phyloP scores from a whole-genome alignment of 2,329 filamentous ascomycete species.

The Ophiosphaerella korrae region DNA sequence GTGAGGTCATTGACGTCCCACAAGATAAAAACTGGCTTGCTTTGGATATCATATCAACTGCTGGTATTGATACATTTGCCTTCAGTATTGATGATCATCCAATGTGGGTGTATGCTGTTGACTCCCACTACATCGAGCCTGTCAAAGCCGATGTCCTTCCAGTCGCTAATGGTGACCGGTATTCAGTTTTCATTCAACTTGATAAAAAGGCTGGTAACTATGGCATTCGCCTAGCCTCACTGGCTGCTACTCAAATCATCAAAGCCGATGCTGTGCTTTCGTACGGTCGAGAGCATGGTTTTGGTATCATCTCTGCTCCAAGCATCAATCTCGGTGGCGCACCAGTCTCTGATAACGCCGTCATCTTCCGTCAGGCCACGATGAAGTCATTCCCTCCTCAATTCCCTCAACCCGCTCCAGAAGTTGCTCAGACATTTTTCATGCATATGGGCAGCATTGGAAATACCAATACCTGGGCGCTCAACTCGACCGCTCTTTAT shows the following conservation, averaged over 20 bases:
- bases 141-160: slow-evolving; percentile 55
- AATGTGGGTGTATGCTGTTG: slow-evolving; percentile 61
- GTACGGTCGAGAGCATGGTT: slow-evolving; percentile 31
- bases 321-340: slow-evolving; percentile 59
- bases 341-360: slow-evolving; percentile 42
- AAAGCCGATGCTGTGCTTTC: slow-evolving; percentile 58
- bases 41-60: slow-evolving; percentile 61
- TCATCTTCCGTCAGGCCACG: slow-evolving; percentile 51
- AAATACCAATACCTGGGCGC: slow-evolving; percentile 59
- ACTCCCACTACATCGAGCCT: slow-evolving; percentile 61
- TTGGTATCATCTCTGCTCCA: slow-evolving; percentile 30
- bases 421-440: slow-evolving; percentile 55
- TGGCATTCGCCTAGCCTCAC: slow-evolving; percentile 60
- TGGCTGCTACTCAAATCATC: slow-evolving; percentile 60
- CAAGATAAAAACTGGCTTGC: slow-evolving; percentile 55
- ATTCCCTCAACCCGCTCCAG: slow-evolving; percentile 49
- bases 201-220: slow-evolving; percentile 55
- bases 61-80: slow-evolving; percentile 53
- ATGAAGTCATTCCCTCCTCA: slow-evolving; percentile 55
- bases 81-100: slow-evolving; percentile 60
- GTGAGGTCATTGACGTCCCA: slow-evolving; percentile 52
- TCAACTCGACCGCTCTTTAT: slow-evolving; percentile 54
- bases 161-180: slow-evolving; percentile 60
- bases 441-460: slow-evolving; percentile 39
- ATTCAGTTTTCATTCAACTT: slow-evolving; percentile 57